Conservation (phyloP, 73 alveolate genomes). For the Tetrahymena thermophila region DNA sequence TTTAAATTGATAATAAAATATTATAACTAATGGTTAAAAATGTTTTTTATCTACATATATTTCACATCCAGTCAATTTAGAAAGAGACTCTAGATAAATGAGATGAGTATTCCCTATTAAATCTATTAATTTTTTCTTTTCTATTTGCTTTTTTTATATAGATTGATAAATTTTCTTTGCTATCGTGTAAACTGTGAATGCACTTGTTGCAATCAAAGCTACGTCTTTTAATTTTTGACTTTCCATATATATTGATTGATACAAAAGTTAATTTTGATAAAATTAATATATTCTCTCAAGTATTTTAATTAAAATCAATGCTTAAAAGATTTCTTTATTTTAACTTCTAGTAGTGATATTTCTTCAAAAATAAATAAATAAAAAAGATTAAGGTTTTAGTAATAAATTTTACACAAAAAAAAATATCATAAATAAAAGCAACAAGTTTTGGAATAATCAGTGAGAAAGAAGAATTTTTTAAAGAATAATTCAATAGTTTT, state of each 20-base stretch:
- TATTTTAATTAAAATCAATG: background rate
- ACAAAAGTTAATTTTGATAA: background rate
- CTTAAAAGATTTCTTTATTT: too few species aligned
- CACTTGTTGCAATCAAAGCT: background rate
- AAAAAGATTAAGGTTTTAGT: too few species aligned
- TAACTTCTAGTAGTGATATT: background rate
- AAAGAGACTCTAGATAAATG: conserved; percentile 20
- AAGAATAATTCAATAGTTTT: too few species aligned
- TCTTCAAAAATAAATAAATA: background rate
- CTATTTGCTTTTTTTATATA: background rate
- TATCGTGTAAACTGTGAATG: background rate
- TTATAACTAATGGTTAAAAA: too few species aligned
- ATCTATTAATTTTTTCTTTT: conserved; percentile 9
- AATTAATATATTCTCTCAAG: background rate
- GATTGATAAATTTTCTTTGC: background rate
- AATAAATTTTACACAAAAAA: too few species aligned
- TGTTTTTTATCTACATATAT: background rate
- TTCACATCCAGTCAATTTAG: background rate
- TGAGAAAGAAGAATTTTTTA: too few species aligned
- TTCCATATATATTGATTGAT: background rate
- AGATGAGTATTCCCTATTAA: conserved; percentile 25
- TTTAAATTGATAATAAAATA: background rate
- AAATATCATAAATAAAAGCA: too few species aligned
- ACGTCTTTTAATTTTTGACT: background rate
- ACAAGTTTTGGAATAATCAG: too few species aligned